phyloP scores from a whole-genome alignment of 2,329 filamentous ascomycete species.

The Aspergillus transmontanensis region DNA sequence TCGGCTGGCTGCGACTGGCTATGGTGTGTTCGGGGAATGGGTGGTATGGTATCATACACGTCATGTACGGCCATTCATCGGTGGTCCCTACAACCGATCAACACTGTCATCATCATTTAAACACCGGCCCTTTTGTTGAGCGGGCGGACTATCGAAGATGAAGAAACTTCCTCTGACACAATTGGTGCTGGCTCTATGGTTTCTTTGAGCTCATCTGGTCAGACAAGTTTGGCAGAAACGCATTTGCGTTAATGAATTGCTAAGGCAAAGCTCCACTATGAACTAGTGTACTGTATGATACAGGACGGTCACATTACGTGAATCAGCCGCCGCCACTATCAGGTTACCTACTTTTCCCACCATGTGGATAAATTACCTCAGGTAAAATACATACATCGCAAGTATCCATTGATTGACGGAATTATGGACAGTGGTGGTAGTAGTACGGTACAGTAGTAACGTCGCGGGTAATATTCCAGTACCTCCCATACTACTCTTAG shows the following conservation, averaged over 20 bases:
- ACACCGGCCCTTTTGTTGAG: conserved; percentile 4
- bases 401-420: conserved; percentile 2
- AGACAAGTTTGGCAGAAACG: not conserved
- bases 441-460: conserved; percentile 1
- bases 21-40: conserved; percentile 23
- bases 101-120: conserved; percentile 2
- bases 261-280: not conserved
- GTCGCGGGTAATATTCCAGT: not conserved
- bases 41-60: conserved; percentile 26
- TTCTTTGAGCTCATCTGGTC: not conserved
- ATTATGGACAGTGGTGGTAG: not conserved
- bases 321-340: conserved; percentile 3
- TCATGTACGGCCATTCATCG: conserved; percentile 19
- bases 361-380: conserved; percentile 8
- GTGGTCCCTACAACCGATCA: conserved; percentile 10
- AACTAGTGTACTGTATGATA: conserved; percentile 15
- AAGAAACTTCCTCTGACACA: conserved; percentile 5
- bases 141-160: conserved; percentile 5
- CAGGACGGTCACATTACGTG: conserved; percentile 14
- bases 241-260: conserved; percentile 2
- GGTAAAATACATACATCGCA: conserved; percentile 1
- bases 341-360: conserved; percentile 1
- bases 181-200: not conserved
- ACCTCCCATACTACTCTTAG: not conserved
- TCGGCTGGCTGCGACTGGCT: conserved; percentile 30